A percentile compares a stretch with the other conserved stretches of the same genome.
phyloP scores from a whole-genome alignment of 1,139 yeast genomes.

The Hyphopichia burtonii region DNA sequence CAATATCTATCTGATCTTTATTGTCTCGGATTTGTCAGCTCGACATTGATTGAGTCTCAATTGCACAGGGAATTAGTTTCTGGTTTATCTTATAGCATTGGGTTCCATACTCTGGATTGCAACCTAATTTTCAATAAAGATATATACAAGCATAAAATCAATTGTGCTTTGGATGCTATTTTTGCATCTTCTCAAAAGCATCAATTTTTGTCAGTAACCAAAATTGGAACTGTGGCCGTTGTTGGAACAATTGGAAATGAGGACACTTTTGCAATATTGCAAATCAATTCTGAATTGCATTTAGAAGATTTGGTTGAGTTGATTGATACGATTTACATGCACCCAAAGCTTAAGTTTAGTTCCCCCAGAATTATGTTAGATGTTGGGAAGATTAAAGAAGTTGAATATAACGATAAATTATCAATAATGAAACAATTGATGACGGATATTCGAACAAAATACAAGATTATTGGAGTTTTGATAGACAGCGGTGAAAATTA shows the following conservation, averaged over 20 bases:
- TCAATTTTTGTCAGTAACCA: constrained; percentile 43
- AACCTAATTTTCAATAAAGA: constrained; percentile 17
- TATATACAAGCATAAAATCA: constrained; percentile 26
- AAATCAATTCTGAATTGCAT: constrained; percentile 16
- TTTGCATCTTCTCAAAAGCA: constrained; percentile 39
- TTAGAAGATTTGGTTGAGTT: constrained; percentile 14
- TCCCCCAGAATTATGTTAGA: constrained; percentile 29
- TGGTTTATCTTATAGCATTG: constrained; percentile 46
- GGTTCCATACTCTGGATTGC: constrained; percentile 31
- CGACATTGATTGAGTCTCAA: constrained; percentile 42
- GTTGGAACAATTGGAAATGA: constrained; percentile 46
- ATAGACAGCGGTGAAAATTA: constrained; percentile 43
- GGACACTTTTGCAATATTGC: constrained; percentile 42
- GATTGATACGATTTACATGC: constrained; percentile 18
- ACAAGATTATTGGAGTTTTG: constrained; percentile 32
- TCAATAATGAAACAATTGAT: constrained; percentile 14
- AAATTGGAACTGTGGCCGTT: constrained; percentile 43
- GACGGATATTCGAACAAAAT: constrained; percentile 7
- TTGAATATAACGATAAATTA: constrained; percentile 16
- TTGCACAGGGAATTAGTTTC: constrained; percentile 46
- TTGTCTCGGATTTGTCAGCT: constrained; percentile 36
- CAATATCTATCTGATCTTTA: constrained; percentile 47
- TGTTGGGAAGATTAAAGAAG: constrained; percentile 24
- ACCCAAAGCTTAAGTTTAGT: constrained; percentile 13
- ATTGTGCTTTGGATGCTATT: constrained; percentile 40